phyloP scores from a whole-genome alignment of 306 rosid species.

The Trifolium dubium region DNA sequence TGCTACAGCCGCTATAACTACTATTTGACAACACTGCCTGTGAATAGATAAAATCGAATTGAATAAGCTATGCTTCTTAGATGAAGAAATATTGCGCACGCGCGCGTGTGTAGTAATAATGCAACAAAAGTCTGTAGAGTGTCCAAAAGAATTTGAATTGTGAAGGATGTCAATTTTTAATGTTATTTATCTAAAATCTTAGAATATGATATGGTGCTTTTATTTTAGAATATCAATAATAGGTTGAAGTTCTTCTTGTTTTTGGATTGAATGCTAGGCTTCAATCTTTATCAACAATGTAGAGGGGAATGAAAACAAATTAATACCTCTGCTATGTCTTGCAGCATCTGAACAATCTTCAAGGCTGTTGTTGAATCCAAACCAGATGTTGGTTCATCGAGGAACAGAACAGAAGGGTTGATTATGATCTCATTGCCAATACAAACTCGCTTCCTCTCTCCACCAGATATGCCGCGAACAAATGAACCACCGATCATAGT shows the following conservation, averaged over 20 bases:
- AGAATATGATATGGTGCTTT: too few species aligned
- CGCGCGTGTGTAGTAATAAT: too few species aligned
- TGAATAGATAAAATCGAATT: not conserved
- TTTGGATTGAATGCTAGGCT: not conserved
- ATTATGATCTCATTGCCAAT: conserved; percentile 93
- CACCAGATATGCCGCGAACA: conserved; percentile 96
- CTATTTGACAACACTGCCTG: too few species aligned
- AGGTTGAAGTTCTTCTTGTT: not conserved
- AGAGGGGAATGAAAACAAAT: conserved; percentile 12
- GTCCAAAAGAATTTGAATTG: too few species aligned
- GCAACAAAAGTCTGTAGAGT: too few species aligned
- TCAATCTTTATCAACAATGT: not conserved
- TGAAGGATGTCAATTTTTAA: too few species aligned
- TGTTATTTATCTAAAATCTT: too few species aligned
- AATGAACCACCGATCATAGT: conserved; percentile 95
- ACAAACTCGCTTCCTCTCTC: conserved; percentile 94
- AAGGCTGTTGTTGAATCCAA: conserved; percentile 97
- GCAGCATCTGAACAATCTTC: conserved; percentile 89
- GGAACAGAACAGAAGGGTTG: conserved; percentile 91
- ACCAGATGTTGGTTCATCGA: conserved; percentile 99
- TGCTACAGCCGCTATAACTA: too few species aligned
- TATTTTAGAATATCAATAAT: too few species aligned
- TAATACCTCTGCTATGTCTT: conserved; percentile 90
- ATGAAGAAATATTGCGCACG: not conserved
- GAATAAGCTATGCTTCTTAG: not conserved